phyloP scores from a whole-genome alignment of 768 basidiomycete genomes.

The Postia placenta region DNA sequence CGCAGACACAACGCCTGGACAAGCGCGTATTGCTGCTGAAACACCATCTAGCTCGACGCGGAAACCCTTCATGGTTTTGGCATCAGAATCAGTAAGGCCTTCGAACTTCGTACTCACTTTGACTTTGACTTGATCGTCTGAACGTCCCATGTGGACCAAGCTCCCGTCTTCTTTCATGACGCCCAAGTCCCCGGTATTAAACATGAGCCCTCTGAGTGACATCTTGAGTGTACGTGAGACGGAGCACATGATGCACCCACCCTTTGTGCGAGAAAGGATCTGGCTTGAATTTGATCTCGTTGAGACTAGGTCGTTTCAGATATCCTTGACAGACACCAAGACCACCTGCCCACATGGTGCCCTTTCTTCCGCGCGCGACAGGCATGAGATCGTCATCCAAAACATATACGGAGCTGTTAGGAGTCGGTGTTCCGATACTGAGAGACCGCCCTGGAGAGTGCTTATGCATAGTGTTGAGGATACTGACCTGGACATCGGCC shows the following conservation, averaged over 20 bases:
- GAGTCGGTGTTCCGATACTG: slow-evolving; percentile 47
- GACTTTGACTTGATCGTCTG: slow-evolving; percentile 61
- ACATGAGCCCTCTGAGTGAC: slow-evolving; percentile 34
- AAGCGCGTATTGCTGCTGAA: slow-evolving; percentile 43
- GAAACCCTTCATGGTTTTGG: too few relatives aligned
- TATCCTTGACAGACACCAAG: slow-evolving; percentile 52
- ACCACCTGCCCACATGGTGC: slow-evolving; percentile 58
- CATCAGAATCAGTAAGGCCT: too few relatives aligned
- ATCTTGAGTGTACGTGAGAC: neutral
- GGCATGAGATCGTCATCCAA: slow-evolving; percentile 27
- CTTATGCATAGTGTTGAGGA: slow-evolving; percentile 50
- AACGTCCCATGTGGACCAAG: slow-evolving; percentile 51
- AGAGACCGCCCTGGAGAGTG: slow-evolving; percentile 36
- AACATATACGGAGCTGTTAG: slow-evolving; percentile 44
- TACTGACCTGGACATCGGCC: slow-evolving; percentile 35
- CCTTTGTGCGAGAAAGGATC: slow-evolving; percentile 48
- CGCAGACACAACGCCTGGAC: slow-evolving; percentile 34
- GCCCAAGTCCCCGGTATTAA: slow-evolving; percentile 58
- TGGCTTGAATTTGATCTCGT: slow-evolving; percentile 42
- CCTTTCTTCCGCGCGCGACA: slow-evolving; percentile 29
- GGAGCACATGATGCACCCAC: slow-evolving; percentile 26
- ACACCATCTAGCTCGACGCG: slow-evolving; percentile 57
- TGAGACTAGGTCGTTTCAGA: slow-evolving; percentile 44
- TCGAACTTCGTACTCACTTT: too few relatives aligned
- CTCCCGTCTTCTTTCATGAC: slow-evolving; percentile 47